Conservation (phyloP, 176 grass and related monocot genomes). For the Ananas comosus region DNA sequence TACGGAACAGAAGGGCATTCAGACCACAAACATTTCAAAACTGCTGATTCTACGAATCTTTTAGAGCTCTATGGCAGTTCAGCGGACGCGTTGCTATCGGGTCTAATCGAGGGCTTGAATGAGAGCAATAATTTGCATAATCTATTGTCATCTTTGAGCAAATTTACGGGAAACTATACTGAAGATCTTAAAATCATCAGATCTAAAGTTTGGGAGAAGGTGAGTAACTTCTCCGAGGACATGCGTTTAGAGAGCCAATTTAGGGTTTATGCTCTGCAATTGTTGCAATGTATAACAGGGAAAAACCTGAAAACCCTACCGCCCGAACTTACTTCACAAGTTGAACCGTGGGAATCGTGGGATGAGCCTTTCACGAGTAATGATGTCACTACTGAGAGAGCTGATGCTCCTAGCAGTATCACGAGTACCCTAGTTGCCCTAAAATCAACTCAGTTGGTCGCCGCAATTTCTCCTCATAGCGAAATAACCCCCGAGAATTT, state of each 20-base stretch:
- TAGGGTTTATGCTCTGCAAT: slow-evolving; percentile 66
- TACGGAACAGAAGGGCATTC: slow-evolving; percentile 36
- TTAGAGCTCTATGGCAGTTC: slow-evolving; percentile 53
- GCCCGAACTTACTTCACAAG: slow-evolving; percentile 56
- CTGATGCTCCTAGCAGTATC: slow-evolving; percentile 41
- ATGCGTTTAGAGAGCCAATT: slow-evolving; percentile 54
- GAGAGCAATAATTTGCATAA: slow-evolving; percentile 38
- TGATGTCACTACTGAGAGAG: slow-evolving; percentile 32
- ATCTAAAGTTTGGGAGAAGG: slow-evolving; percentile 58
- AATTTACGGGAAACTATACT: slow-evolving; percentile 35
- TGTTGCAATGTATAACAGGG: slow-evolving; percentile 87
- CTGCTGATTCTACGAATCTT: slow-evolving; percentile 40
- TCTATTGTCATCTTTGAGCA: slow-evolving; percentile 65
- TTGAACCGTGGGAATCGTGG: slow-evolving; percentile 92
- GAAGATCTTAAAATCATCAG: slow-evolving; percentile 60
- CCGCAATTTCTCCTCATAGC: slow-evolving; percentile 46
- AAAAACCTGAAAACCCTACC: slow-evolving; percentile 75
- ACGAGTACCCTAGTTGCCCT: slow-evolving; percentile 75
- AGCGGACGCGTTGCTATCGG: slow-evolving; percentile 35
- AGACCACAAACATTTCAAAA: slow-evolving; percentile 20
- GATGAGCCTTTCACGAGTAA: slow-evolving; percentile 38
- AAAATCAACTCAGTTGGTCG: slow-evolving; percentile 63
- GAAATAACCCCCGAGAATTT: slow-evolving; percentile 56
- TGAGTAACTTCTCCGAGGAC: slow-evolving; percentile 69
- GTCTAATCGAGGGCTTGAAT: slow-evolving; percentile 31